Evolutionary conservation across 345 rosid species (phyloP).

Genomic region (Balakata baccata): DNA sequence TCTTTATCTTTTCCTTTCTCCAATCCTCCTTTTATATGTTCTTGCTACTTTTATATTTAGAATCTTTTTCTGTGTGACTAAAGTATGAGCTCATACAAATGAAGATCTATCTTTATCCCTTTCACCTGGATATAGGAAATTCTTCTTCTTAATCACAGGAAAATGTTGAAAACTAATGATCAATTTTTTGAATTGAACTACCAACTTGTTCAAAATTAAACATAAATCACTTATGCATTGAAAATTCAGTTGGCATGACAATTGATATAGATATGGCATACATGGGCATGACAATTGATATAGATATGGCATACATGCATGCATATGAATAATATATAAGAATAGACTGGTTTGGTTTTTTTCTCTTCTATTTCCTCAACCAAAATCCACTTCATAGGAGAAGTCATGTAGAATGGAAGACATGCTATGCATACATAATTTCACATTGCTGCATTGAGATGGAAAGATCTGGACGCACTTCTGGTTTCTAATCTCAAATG

Average conservation of each 20-base stretch:
- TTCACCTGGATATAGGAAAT: background rate
- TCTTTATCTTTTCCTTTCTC: no score
- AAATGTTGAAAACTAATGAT: background rate
- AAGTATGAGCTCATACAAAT: background rate
- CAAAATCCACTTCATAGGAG: background rate
- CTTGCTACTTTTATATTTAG: background rate
- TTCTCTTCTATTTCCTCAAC: background rate
- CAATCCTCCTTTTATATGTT: background rate
- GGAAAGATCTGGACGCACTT: background rate
- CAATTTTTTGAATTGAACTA: background rate
- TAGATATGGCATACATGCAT: background rate
- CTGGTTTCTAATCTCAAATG: constrained; percentile 1
- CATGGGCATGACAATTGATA: background rate
- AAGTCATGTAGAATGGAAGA: background rate
- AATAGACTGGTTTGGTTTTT: background rate
- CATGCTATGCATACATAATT: background rate
- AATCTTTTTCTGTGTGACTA: background rate
- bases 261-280: background rate
- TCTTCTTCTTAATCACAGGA: background rate
- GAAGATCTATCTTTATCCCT: background rate
- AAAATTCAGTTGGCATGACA: background rate
- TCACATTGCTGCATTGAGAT: background rate
- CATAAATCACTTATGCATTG: no score
- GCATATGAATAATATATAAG: background rate
- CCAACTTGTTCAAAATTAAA: background rate